Evolutionary conservation across 2,329 filamentous ascomycete species (phyloP).

Genomic region (Aspergillus glaucus): DNA sequence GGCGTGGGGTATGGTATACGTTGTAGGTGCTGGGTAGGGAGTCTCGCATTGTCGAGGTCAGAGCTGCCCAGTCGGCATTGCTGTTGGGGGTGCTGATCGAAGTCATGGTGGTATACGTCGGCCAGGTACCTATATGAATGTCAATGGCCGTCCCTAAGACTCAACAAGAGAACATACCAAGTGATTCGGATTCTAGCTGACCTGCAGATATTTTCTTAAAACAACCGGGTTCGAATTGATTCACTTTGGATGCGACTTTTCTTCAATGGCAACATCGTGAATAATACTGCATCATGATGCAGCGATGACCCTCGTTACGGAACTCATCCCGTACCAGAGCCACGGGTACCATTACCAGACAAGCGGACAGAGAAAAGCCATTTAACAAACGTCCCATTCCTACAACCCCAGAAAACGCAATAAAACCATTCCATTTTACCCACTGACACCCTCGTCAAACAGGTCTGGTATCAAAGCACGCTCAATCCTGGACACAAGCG

Average conservation of each 20-base stretch:
- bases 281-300: conserved; percentile 1
- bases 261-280: not conserved
- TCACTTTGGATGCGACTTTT: not conserved
- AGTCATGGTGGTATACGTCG: no score
- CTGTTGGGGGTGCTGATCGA: conserved; percentile 13
- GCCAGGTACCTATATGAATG: no score
- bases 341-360: not conserved
- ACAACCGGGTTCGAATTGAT: not conserved
- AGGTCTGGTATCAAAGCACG: no score
- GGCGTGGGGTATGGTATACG: conserved; percentile 18
- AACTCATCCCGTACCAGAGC: not conserved
- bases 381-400: no score
- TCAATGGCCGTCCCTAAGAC: not conserved
- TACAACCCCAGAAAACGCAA: no score
- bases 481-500: not conserved
- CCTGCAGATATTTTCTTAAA: not conserved
- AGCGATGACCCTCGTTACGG: not conserved
- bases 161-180: not conserved
- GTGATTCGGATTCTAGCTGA: not conserved
- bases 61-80: conserved; percentile 28
- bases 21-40: conserved; percentile 18
- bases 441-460: no score
- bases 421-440: no score
- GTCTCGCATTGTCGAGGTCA: conserved; percentile 21
- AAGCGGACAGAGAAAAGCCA: not conserved